Evolutionary conservation across 2,329 filamentous ascomycete species (phyloP).

Genomic region (Lachnum nothofagi): DNA sequence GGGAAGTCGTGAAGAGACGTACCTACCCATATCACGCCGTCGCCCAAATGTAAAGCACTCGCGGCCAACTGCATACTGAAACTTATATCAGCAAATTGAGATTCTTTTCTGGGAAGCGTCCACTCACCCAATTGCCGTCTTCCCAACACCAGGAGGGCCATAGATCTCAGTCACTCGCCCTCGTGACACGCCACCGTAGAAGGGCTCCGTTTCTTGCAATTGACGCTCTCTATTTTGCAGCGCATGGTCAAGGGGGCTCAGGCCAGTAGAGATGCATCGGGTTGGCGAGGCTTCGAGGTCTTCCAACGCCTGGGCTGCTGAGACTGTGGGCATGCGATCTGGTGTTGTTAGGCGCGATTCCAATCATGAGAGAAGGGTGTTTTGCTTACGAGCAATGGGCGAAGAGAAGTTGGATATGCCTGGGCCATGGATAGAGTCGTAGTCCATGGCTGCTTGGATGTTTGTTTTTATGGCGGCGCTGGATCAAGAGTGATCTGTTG

Average conservation of each 20-base stretch:
- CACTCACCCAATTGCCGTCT: constrained; percentile 63
- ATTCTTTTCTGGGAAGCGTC: neutral
- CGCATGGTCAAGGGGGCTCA: constrained; percentile 47
- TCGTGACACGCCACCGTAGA: constrained; percentile 57
- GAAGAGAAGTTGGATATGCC: constrained; percentile 55
- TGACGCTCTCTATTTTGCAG: constrained; percentile 35
- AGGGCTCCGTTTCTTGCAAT: constrained; percentile 11
- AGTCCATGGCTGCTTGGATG: constrained; percentile 44
- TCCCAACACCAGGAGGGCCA: constrained; percentile 80
- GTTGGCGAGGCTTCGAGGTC: constrained; percentile 49
- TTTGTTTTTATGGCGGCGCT: neutral
- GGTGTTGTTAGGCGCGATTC: constrained; percentile 9
- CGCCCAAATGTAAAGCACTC: constrained; percentile 55
- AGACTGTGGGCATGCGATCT: constrained; percentile 75
- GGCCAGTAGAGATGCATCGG: constrained; percentile 51
- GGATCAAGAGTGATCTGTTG: neutral
- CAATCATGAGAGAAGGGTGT: neutral
- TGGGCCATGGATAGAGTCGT: constrained; percentile 54
- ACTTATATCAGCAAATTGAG: neutral
- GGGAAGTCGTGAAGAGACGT: constrained; percentile 14
- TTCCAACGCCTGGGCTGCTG: constrained; percentile 66
- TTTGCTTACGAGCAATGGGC: constrained; percentile 24
- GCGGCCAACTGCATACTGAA: constrained; percentile 64
- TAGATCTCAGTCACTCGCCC: constrained; percentile 83
- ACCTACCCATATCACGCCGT: constrained; percentile 79